Conservation (phyloP, 2,329 filamentous ascomycete genomes). For the Colletotrichum sansevieriae region DNA sequence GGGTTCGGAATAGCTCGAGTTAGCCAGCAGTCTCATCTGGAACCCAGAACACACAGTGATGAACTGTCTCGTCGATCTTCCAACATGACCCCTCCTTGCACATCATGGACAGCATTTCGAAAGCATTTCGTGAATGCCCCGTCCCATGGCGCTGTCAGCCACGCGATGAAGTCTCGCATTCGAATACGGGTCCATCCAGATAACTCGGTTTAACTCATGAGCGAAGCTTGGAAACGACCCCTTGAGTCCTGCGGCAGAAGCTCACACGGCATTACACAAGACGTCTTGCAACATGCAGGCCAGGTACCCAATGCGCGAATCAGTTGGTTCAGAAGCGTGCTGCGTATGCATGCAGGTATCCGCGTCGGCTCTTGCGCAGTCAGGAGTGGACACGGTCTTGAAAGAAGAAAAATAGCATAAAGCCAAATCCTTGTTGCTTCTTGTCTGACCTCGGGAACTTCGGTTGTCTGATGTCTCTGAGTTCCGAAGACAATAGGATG, state of each 20-base stretch:
- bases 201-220: too few relatives aligned
- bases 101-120: background rate
- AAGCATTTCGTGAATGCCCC: too few relatives aligned
- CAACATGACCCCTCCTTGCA: background rate
- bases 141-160: background rate
- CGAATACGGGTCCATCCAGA: background rate
- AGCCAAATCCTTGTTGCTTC: slow-evolving; percentile 22
- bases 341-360: slow-evolving; percentile 2
- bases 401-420: slow-evolving; percentile 21
- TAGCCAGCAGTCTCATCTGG: background rate
- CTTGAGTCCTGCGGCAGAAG: background rate
- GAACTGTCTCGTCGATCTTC: slow-evolving; percentile 5
- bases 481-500: slow-evolving; percentile 38
- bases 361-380: background rate
- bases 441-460: slow-evolving; percentile 20
- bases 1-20: background rate
- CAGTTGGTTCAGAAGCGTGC: background rate
- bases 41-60: background rate
- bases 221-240: too few relatives aligned
- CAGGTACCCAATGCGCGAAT: background rate
- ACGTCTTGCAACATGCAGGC: slow-evolving; percentile 3
- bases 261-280: background rate
- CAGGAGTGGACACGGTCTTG: background rate
- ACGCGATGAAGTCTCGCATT: background rate
- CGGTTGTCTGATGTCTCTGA: slow-evolving; percentile 39